Evolutionary conservation across 1,284 basidiomycete species (phyloP), one percentile per base, ranked within the genome.

Genomic region (Irpex rosettiformis): DNA sequence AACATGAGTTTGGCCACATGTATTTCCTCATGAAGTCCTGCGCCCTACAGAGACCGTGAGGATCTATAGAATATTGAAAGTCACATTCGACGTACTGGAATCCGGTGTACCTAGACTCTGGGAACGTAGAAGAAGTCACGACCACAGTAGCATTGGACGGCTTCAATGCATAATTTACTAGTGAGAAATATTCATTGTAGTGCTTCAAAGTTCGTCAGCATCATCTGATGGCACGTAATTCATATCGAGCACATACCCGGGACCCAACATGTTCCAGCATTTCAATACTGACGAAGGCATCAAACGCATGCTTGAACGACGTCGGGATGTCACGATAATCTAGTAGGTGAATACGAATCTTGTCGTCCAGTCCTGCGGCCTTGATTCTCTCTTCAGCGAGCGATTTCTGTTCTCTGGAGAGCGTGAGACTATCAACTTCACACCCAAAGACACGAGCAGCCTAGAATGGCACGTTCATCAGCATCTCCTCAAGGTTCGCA

Each of bases 1-100:
- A 75, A 71, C 89, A 92, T 1, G 91, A 92, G 65, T 95, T 94
- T 3, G 94, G 93, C 90, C 94, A 96, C 84, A 95, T 90, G 75
- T 93, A 96, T 65, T 89, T 88, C 54, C 89, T 84, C 83, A 94
- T 93, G 73, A 94, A 94, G 72, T 94, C 91, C 67, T 92, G 88
- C n/a, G 87, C 81, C 72, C 84, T 90, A 45, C n/a, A n/a, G 18
- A 22, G 43, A 22, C 43, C 7, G 18, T 45, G 43, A 45, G 43
- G 18, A 45, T 64, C 48, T 67, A 64, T 37, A 70, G 55, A 4
- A 56, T 10, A 40, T 11, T 24, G 4, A 25, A 11, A 40, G 21
- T 18, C 43, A 45, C 7, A 11, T 45, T 8, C 43, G n/a, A 78
- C 84, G 66, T 64, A 88, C 86, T 90, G 88, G 67, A 86, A 89